Evolutionary conservation across 176 grass and related monocot species (phyloP).

Genomic region (Bothriochloa decipiens): DNA sequence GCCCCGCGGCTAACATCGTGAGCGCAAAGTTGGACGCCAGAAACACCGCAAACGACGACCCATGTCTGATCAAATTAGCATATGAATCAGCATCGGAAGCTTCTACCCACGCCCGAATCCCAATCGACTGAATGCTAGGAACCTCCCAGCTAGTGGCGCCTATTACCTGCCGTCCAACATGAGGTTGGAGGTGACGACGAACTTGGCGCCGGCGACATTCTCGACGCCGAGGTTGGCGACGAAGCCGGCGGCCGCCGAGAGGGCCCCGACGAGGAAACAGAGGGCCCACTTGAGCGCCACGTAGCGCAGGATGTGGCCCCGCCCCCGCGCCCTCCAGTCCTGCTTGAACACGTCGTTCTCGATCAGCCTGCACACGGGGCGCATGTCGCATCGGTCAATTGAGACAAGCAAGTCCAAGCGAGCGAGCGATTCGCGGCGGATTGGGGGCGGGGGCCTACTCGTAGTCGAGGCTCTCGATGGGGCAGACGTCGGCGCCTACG

Average conservation of each 20-base stretch:
- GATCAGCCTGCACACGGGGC: conserved; percentile 60
- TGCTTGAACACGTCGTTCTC: conserved; percentile 96
- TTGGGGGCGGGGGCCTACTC: conserved; percentile 45
- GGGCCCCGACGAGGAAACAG: conserved; percentile 75
- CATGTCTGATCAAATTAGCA: conserved; percentile 49
- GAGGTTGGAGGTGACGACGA: conserved; percentile 82
- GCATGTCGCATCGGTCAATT: not conserved
- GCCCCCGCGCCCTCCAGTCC: conserved; percentile 70
- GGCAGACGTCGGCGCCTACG: conserved; percentile 71
- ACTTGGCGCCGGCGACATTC: conserved; percentile 91
- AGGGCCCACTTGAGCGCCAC: conserved; percentile 85
- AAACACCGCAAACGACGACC: conserved; percentile 74
- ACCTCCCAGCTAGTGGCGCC: not conserved
- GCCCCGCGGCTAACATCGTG: conserved; percentile 67
- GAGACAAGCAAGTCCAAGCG: not conserved
- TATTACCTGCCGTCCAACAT: conserved; percentile 80
- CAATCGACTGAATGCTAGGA: not conserved
- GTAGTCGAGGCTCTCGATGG: conserved; percentile 97
- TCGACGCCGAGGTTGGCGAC: conserved; percentile 86
- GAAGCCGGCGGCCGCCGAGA: conserved; percentile 65
- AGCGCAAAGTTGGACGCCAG: conserved; percentile 66
- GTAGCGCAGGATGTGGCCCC: conserved; percentile 67
- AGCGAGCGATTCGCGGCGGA: conserved; percentile 4
- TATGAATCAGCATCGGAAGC: not conserved
- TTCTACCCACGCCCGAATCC: not conserved